These are phyloP conservation scores for Aspergillus homomorphus DNA, from an alignment of 495 filamentous ascomycete genomes.

Conservation along the genomic window DNA sequence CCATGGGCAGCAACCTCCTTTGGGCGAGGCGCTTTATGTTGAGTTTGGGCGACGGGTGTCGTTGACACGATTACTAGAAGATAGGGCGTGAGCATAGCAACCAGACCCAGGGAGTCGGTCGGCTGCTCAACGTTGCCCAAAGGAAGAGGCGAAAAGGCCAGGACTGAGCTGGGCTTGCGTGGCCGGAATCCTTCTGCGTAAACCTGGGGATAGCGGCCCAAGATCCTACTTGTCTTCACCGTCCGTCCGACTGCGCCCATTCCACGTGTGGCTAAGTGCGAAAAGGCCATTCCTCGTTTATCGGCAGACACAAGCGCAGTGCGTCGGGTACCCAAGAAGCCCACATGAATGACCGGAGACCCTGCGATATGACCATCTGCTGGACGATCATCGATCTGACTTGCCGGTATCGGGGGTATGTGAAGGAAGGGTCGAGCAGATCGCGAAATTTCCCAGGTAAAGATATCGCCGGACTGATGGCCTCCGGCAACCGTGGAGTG, in stretches of 20 bases:
- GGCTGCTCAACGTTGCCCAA: conserved; percentile 86
- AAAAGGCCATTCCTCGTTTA: conserved; percentile 95
- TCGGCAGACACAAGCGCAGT: conserved; percentile 98
- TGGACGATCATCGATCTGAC: conserved; percentile 60
- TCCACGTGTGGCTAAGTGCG: conserved; percentile 88
- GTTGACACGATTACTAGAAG: conserved; percentile 94
- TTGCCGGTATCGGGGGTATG: conserved; percentile 69
- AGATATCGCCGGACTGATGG: conserved; percentile 87
- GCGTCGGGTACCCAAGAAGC: conserved; percentile 92
- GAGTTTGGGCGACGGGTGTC: conserved; percentile 90
- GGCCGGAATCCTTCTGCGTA: conserved; percentile 54
- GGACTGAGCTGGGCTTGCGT: conserved; percentile 89
- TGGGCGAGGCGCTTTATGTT: conserved; percentile 85
- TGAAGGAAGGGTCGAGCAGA: conserved; percentile 83
- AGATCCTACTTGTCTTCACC: conserved; percentile 83
- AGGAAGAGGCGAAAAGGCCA: conserved; percentile 87
- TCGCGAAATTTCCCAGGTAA: conserved; percentile 89
- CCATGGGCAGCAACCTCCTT: conserved; percentile 88
- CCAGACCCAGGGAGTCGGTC: conserved; percentile 85
- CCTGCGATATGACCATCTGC: conserved; percentile 80
- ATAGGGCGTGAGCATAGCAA: conserved; percentile 95
- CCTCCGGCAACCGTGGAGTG: conserved; percentile 87
- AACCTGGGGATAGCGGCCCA: conserved; percentile 82
- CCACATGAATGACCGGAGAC: conserved; percentile 77
- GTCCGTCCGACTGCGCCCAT: conserved; percentile 80